Percentiles rank a stretch among this genome's conserved stretches.
These are phyloP conservation scores for Bertia moriformis DNA, from an alignment of 2,329 filamentous ascomycete species.

Conservation along the genomic window DNA sequence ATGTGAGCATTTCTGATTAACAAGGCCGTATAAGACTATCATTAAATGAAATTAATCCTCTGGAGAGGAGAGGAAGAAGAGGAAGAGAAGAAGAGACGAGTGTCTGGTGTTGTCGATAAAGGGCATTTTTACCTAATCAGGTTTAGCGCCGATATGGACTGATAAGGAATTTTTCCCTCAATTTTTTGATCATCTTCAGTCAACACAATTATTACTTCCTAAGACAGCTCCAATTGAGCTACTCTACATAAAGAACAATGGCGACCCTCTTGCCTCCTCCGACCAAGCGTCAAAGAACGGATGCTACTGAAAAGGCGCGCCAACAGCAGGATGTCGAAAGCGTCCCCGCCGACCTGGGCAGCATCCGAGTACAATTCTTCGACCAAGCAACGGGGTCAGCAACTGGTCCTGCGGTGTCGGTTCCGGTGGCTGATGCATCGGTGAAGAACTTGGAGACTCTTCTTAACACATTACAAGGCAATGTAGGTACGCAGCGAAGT, in stretches of 20 bases:
- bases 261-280: constrained; percentile 71
- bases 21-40: no score
- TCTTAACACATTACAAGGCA: constrained; percentile 69
- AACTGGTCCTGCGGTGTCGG: constrained; percentile 40
- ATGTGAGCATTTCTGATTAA: not conserved
- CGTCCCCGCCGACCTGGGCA: constrained; percentile 56
- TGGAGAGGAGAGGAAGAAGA: not conserved
- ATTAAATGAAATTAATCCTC: not conserved
- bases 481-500: constrained; percentile 28
- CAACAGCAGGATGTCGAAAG: constrained; percentile 64
- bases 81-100: not conserved
- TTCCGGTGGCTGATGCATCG: constrained; percentile 70
- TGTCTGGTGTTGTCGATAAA: not conserved
- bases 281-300: constrained; percentile 73
- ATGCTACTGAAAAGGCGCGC: constrained; percentile 55
- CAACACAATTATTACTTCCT: not conserved
- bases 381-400: constrained; percentile 64
- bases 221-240: not conserved
- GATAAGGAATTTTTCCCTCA: not conserved
- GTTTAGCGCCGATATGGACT: not conserved
- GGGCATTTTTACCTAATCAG: not conserved
- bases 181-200: not conserved
- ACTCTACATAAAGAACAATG: constrained; percentile 41
- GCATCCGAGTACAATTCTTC: constrained; percentile 73
- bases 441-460: constrained; percentile 82